Evolutionary conservation across 257 asterid genomes (phyloP).

Genomic region (Solanum tacnaense): DNA sequence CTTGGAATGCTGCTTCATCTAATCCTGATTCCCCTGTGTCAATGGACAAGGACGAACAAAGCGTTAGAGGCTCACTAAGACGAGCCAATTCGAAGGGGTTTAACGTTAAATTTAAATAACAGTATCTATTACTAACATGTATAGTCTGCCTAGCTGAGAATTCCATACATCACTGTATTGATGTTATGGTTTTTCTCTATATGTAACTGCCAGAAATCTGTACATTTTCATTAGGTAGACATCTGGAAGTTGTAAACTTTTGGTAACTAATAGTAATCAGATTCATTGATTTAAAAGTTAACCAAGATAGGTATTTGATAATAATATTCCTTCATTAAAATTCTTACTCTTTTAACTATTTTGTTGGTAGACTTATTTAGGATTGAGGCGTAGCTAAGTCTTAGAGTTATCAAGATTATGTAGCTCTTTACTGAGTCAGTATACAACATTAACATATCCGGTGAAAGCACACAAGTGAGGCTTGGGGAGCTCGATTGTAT

Average conservation of each 20-base stretch:
- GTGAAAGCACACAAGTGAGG: neutral
- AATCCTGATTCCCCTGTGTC: slow-evolving; percentile 13
- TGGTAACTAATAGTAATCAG: neutral
- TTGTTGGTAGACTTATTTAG: neutral
- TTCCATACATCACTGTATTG: neutral
- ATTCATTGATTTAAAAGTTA: neutral
- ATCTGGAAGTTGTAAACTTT: neutral
- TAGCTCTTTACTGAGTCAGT: neutral
- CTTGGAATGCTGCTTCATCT: slow-evolving; percentile 9
- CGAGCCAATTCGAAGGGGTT: slow-evolving; percentile 68
- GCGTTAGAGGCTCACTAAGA: slow-evolving; percentile 9
- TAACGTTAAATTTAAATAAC: slow-evolving; percentile 45
- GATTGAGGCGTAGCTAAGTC: neutral
- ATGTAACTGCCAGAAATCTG: neutral
- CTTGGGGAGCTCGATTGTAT: neutral
- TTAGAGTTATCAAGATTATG: neutral
- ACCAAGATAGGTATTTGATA: neutral
- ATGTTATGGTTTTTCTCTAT: neutral
- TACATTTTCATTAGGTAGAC: neutral
- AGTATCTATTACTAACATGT: neutral
- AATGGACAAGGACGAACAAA: neutral
- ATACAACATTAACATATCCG: neutral
- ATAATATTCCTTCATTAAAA: neutral
- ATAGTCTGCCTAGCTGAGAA: neutral
- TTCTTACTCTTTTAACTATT: neutral